phyloP scores from a whole-genome alignment of 2,329 filamentous ascomycete genomes.

The Dothidotthia symphoricarpi region DNA sequence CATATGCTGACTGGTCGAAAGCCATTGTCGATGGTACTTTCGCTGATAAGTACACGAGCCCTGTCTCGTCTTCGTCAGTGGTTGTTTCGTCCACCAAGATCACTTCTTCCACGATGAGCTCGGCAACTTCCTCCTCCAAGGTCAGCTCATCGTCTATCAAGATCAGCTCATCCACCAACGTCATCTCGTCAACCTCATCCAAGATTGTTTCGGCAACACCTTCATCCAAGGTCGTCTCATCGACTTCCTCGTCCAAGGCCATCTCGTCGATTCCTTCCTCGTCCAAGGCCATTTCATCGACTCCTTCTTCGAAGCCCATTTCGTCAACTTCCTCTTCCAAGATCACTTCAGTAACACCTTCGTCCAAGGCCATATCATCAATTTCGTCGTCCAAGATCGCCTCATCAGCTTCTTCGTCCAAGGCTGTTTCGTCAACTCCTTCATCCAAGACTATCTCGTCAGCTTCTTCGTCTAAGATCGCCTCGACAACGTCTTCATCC shows the following conservation, averaged over 20 bases:
- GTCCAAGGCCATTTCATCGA: no score
- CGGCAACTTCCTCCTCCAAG: slow-evolving; percentile 1
- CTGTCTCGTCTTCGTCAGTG: slow-evolving; percentile 12
- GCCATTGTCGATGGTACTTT: slow-evolving; percentile 29
- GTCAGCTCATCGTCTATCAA: slow-evolving; percentile 3
- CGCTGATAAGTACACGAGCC: slow-evolving; percentile 14
- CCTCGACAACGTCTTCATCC: no score
- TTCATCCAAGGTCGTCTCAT: not conserved
- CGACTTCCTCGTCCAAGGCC: slow-evolving; percentile 1
- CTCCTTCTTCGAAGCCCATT: no score
- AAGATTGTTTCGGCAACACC: slow-evolving; percentile 2
- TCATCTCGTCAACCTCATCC: not conserved
- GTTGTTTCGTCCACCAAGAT: slow-evolving; percentile 3
- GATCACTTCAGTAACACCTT: no score
- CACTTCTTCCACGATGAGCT: not conserved
- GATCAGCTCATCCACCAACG: not conserved
- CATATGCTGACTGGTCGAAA: slow-evolving; percentile 52
- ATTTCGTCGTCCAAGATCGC: not conserved
- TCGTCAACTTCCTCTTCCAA: no score
- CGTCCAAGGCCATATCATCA: not conserved
- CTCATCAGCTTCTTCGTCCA: not conserved
- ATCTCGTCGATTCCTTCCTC: not conserved
- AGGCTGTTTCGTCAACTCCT: not conserved
- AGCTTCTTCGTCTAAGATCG: no score
- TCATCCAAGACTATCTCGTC: not conserved